Base-by-base conservation (phyloP, 208 protist species). In the Leishmania aethiopica region DNA sequence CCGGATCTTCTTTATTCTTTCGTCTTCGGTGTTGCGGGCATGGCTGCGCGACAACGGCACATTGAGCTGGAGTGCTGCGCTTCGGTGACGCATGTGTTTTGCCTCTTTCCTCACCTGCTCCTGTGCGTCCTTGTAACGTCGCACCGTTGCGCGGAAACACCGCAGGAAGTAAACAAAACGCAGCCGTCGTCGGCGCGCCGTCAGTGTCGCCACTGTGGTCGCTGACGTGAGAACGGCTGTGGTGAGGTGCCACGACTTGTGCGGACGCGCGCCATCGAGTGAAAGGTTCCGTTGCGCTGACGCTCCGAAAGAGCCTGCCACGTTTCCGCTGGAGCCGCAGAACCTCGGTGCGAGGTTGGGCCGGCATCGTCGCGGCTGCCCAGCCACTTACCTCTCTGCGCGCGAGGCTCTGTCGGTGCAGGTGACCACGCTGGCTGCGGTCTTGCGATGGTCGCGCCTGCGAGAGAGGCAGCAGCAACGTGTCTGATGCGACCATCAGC, bases 271-370 rank as follows among this genome's bases (percentile, higher is more conserved):
- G 40, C 35, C 75, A 64, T 10, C 7, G 55, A 1, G 53, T 35
- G n/a, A 17, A 25, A 47, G 69, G 17, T 72, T 49, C 1, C n/a
- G 15, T 10, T 60, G 49, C 78, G 82, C 73, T 86, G 82, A 8
- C 82, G 82, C n/a, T 75, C 78, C 49, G 82, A 60, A 15, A 86
- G 49, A 17, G 42, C 73, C 74, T 69, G 49, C 82, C 82, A 86
- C 73, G 82, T 86, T 6, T 40, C 78, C 28, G 69, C 82, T 7
- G 71, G 37, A 17, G 35, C 55, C 11, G 53, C 4, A 28, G 75
- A 78, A 32, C 57, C 57, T 8, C 32, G 37, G 7, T 67, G n/a
- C 5, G 73, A 42, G 15, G 53, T 32, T 62, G 32, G 35, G 15
- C 19, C 51, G 51, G 15, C 51, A 47, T 57, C 32, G 19, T 25